phyloP scores from a whole-genome alignment of 2,329 filamentous ascomycete species.

The Apiospora marii region DNA sequence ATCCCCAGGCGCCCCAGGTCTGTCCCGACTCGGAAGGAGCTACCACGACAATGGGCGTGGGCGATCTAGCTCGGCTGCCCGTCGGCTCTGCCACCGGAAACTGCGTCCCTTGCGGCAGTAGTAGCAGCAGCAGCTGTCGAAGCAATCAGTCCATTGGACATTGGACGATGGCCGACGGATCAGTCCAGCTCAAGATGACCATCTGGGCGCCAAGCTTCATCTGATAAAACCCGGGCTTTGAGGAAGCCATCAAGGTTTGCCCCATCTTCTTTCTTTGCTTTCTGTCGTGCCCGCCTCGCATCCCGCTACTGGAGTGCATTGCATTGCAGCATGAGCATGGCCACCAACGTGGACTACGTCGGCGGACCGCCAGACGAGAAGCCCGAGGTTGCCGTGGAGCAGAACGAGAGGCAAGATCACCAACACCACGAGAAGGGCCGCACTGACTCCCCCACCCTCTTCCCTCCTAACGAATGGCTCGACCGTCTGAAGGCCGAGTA shows the following conservation, averaged over 20 bases:
- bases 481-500: constrained; percentile 39
- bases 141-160: not conserved
- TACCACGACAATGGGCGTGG: not conserved
- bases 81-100: constrained; percentile 6
- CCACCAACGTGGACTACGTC: constrained; percentile 10
- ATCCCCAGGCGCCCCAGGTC: not conserved
- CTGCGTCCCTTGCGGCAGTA: not conserved
- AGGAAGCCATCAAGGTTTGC: not conserved
- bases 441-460: not conserved
- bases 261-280: not conserved
- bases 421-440: not conserved
- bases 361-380: not conserved
- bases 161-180: not conserved
- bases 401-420: not conserved
- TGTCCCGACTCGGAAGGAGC: constrained; percentile 6
- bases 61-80: not conserved
- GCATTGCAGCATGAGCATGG: not conserved
- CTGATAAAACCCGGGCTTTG: not conserved
- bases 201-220: not conserved
- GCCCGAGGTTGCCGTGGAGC: not conserved
- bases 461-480: constrained; percentile 34
- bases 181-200: not conserved
- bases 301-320: not conserved
- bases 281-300: too few relatives aligned
- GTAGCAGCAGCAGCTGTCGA: not conserved